Base-by-base conservation (phyloP, 768 basidiomycete species). In the Hydnomerulius pinastri region DNA sequence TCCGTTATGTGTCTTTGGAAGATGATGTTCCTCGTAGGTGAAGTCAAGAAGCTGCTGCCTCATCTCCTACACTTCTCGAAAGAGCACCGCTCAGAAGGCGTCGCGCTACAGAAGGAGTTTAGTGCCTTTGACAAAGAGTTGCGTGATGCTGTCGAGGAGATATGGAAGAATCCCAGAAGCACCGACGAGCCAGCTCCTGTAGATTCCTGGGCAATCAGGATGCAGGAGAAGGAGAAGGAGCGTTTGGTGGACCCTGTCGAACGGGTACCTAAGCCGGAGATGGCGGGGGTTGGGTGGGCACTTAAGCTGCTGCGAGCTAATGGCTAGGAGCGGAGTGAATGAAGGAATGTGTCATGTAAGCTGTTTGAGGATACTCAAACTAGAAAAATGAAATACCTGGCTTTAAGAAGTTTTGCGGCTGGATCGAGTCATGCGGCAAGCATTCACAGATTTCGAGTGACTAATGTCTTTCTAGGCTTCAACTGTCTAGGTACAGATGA, bases 61-160 rank as follows among this genome's bases (percentile, higher is more conserved):
- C 88, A 93, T 63, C 73, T 97, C 20, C 69, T 87, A 43, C 80
- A 87, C 51, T 81, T 90, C 49, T 82, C 86, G 0, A 52, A 75
- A 4, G 81, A 79, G 32, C 91, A 95, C 62, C 76, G 81, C 2
- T 67, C 71, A n/a, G 86, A 90, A 53, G 93, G 86, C 0, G 56
- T 64, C 30, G 71, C 68, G 2, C 69, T 97, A 50, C 92, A 96
- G 64, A 59, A 69, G 4, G 80, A 83, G 37, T 68, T 92, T 1
- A 53, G 58, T 3, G 66, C 68, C 0, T 86, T 95, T 51, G 79
- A 85, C 53, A 56, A 53, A 25, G 85, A 87, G 67, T 60, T 89
- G 11, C 66, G 71, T 8, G 70, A 71, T 15, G 78, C 80, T 6
- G 62, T 91, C 12, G 82, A 86, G 12, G 83, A 82, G 50, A 77